Base-by-base conservation (phyloP, 2,329 filamentous ascomycete genomes). In the Aspergillus ochraceoroseus region DNA sequence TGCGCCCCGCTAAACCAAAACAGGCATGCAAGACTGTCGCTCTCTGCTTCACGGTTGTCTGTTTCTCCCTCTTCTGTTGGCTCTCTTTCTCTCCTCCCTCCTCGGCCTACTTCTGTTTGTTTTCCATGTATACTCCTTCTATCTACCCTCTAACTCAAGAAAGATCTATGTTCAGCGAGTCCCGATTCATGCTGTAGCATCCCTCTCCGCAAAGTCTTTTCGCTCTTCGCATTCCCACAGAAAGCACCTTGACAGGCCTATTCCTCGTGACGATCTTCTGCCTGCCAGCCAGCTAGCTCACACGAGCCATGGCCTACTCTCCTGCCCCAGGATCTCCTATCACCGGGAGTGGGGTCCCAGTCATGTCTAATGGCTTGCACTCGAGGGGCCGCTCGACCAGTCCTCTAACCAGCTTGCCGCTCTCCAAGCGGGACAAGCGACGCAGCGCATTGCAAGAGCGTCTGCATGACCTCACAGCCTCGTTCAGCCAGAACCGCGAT, bases 371-470 rank as follows among this genome's bases (percentile, higher is more conserved):
- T 49, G 52, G 46, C 11, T 28, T 57, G 23, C 48, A 56, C 22
- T 43, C 45, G 5, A 37, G 56, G 38, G 52, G 53, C 33, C 51
- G 56, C 23, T 64, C 62, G 2, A 48, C 55, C 13, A 64, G 61
- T 41, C 63, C 64, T 4, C 51, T 54, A 19, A 53, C 57, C 22
- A 59, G 52, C 40, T 49, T 52, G n/a, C 71, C 69, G 14, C 57
- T 77, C 32, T 90, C 87, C 27, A 95, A 95, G 71, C 80, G 87
- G 64, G 90, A 96, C 69, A 92, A 94, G 66, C 82, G 89, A 61
- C 82, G 88, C 47, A 86, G 86, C 56, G 80, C 83, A 56, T 79
- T 95, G 46, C 79, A 82, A 52, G 88, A 95, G 46, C 83, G 85
- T 49, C 77, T 95, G 5, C 76, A 79, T 27, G 77, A 81, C 41